These are phyloP conservation scores for Neurospora sp. DNA, from an alignment of 495 filamentous ascomycete species.

Conservation along the genomic window DNA sequence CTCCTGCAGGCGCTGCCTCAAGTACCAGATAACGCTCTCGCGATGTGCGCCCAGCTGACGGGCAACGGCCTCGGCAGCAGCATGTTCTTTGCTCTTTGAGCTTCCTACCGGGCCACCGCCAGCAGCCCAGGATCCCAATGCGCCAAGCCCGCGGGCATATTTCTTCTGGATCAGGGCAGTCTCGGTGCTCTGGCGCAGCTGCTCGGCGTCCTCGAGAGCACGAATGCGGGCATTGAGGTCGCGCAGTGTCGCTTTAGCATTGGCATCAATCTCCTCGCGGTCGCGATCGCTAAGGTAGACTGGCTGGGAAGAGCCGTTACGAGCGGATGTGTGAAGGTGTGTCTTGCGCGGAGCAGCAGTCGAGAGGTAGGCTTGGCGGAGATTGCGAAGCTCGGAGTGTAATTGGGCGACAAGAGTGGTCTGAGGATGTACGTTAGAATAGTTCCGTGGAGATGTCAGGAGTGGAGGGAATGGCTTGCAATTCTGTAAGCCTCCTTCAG, in stretches of 20 bases:
- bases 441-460: background rate
- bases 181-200: constrained; percentile 66
- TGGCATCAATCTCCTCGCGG: constrained; percentile 72
- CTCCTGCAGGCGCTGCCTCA: constrained; percentile 63
- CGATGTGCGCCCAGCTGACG: constrained; percentile 51
- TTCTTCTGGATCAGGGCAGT: constrained; percentile 56
- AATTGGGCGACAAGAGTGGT: constrained; percentile 77
- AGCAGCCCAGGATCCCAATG: constrained; percentile 64
- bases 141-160: constrained; percentile 48
- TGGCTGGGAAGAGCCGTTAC: constrained; percentile 24
- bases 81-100: constrained; percentile 49
- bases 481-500: constrained; percentile 93
- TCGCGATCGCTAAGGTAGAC: constrained; percentile 53
- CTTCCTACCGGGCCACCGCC: constrained; percentile 31
- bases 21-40: constrained; percentile 74
- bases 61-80: constrained; percentile 56
- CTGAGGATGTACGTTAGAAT: constrained; percentile 35
- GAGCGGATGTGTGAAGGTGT: constrained; percentile 22
- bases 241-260: constrained; percentile 70
- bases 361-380: constrained; percentile 87
- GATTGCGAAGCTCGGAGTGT: constrained; percentile 62
- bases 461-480: constrained; percentile 38
- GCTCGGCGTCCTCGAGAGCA: constrained; percentile 69
- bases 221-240: constrained; percentile 69
- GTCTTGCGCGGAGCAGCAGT: constrained; percentile 46